These are phyloP conservation scores for Eutypella sp. DNA, from an alignment of 2,329 filamentous ascomycete species.

Conservation along the genomic window DNA sequence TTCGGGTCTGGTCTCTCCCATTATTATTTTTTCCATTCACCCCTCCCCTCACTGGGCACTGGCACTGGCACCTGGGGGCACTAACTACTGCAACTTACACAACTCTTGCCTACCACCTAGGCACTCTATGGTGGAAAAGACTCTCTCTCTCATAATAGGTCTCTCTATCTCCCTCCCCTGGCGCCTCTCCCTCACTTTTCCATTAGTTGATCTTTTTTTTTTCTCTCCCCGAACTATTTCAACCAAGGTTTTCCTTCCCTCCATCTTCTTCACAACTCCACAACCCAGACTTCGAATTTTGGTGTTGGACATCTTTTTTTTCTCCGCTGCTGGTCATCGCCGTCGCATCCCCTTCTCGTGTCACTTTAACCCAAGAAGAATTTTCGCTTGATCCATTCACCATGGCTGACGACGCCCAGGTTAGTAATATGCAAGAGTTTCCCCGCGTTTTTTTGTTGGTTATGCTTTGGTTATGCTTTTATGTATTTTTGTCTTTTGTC, in stretches of 20 bases:
- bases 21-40: constrained; percentile 2
- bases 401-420: constrained; percentile 52
- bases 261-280: constrained; percentile 16
- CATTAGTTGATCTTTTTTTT: constrained; percentile 5
- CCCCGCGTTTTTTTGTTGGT: constrained; percentile 7
- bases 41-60: background rate
- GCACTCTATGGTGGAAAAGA: too few species aligned
- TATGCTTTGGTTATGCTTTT: too few species aligned
- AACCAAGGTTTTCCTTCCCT: constrained; percentile 18
- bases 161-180: background rate
- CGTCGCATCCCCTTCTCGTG: constrained; percentile 30
- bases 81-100: too few species aligned
- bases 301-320: constrained; percentile 22
- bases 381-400: constrained; percentile 40
- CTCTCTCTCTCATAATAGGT: background rate
- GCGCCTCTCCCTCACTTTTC: background rate
- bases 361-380: constrained; percentile 13
- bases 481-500: too few species aligned
- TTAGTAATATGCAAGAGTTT: constrained; percentile 34
- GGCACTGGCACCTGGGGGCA: too few species aligned
- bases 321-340: constrained; percentile 7
- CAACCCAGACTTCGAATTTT: constrained; percentile 21
- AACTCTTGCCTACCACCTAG: too few species aligned
- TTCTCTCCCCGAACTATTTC: constrained; percentile 5
- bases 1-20: background rate